Evolutionary conservation across 768 basidiomycete genomes (phyloP).

Genomic region (Kwoniella europaea): DNA sequence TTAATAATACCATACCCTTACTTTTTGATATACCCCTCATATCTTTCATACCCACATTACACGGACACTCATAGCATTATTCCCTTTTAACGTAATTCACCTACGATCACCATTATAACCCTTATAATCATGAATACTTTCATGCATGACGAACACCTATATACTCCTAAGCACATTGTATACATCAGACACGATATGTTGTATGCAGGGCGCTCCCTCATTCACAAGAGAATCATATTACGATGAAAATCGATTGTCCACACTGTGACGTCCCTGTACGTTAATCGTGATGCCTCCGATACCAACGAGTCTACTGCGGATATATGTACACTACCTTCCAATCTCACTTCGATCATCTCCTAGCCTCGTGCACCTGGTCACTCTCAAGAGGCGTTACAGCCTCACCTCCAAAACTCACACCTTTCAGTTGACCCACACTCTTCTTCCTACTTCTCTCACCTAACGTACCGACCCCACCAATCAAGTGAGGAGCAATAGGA

Average conservation of each 20-base stretch:
- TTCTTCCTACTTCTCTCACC: constrained; percentile 42
- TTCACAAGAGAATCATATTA: background rate
- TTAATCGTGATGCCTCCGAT: no score
- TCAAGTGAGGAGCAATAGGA: constrained; percentile 17
- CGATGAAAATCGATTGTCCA: background rate
- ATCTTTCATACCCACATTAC: no score
- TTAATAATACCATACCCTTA: no score
- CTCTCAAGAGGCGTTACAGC: background rate
- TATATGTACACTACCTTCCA: no score
- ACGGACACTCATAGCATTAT: no score
- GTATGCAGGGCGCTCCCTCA: background rate
- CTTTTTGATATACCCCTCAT: no score
- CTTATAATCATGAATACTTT: background rate
- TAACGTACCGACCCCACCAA: constrained; percentile 35
- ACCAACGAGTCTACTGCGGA: no score
- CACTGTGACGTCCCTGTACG: background rate
- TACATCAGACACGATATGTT: background rate
- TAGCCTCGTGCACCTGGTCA: constrained; percentile 5
- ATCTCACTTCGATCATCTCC: background rate
- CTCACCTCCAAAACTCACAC: background rate
- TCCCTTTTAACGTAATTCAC: no score
- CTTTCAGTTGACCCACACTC: constrained; percentile 10
- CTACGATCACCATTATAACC: no score
- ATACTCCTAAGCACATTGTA: background rate
- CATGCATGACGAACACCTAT: background rate